A percentile compares a stretch with the other conserved stretches of the same genome.
phyloP scores from a whole-genome alignment of 257 asterid species.

The Ilex asprella region DNA sequence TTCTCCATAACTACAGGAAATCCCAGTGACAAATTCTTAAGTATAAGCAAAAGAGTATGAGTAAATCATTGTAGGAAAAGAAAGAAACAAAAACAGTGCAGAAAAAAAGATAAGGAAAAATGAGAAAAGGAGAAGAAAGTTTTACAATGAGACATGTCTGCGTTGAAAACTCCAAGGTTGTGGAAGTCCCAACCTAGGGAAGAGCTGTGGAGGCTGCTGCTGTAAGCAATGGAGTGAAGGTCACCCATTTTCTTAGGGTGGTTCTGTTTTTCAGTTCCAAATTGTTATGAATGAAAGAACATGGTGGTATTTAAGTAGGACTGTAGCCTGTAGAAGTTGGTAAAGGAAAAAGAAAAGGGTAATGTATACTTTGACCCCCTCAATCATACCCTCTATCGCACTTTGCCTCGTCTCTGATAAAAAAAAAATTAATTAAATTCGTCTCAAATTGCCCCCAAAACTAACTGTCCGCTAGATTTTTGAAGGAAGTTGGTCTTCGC shows the following conservation, averaged over 20 bases:
- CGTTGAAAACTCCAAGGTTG: conserved; percentile 63
- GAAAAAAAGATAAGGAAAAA: background rate
- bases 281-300: background rate
- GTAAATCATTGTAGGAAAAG: background rate
- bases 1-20: conserved; percentile 21
- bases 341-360: conserved; percentile 10
- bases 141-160: conserved; percentile 44
- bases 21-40: background rate
- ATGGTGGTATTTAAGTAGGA: background rate
- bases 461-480: too few species aligned
- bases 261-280: background rate
- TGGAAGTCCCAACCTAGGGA: conserved; percentile 38
- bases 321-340: background rate
- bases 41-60: background rate
- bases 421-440: too few species aligned
- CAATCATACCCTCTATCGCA: too few species aligned
- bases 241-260: conserved; percentile 29
- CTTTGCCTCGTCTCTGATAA: too few species aligned
- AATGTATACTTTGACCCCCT: too few species aligned
- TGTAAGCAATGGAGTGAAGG: conserved; percentile 54
- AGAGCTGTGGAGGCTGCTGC: conserved; percentile 24
- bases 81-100: background rate
- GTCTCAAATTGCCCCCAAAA: too few species aligned
- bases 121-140: background rate
- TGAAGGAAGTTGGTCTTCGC: too few species aligned